Conservation (phyloP, 1,284 basidiomycete species). For the Inonotus hispidus region DNA sequence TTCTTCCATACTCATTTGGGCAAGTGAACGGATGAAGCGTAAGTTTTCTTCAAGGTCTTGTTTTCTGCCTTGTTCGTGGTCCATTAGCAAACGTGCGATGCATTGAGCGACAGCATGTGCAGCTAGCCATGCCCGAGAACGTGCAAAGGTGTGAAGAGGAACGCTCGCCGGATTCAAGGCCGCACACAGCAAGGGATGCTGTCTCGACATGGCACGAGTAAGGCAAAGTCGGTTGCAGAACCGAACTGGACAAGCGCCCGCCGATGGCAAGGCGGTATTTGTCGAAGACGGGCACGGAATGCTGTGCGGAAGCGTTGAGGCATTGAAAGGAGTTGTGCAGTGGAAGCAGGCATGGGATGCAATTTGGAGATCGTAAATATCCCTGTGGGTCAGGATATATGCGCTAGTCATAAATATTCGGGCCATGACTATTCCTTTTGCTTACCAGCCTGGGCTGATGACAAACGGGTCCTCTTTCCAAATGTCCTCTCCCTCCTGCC, state of each 20-base stretch:
- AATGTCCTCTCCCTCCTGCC: conserved; percentile 62
- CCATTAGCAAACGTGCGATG: conserved; percentile 58
- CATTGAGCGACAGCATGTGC: conserved; percentile 67
- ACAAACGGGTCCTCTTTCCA: conserved; percentile 82
- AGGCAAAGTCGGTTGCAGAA: conserved; percentile 82
- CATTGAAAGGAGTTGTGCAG: conserved; percentile 60
- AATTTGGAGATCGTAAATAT: conserved; percentile 61
- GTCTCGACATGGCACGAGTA: conserved; percentile 45
- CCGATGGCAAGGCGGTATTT: conserved; percentile 25
- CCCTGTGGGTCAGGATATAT: conserved; percentile 41
- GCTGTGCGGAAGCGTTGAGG: conserved; percentile 37
- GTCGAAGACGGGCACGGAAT: conserved; percentile 44
- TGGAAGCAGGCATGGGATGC: conserved; percentile 53
- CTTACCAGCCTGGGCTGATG: conserved; percentile 66
- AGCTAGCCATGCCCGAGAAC: conserved; percentile 62
- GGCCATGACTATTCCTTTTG: conserved; percentile 7
- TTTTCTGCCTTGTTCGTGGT: conserved; percentile 43
- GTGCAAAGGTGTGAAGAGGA: conserved; percentile 56
- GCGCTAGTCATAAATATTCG: neutral
- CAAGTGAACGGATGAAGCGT: conserved; percentile 45
- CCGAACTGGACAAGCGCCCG: conserved; percentile 45
- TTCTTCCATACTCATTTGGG: conserved; percentile 63
- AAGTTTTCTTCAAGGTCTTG: conserved; percentile 41
- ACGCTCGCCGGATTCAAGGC: conserved; percentile 65
- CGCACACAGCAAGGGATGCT: conserved; percentile 72